A percentile compares a stretch with the other conserved stretches of the same genome.
Evolutionary conservation across 108 stramenopile genomes (phyloP).

Genomic region (Skeletonema menzelii): DNA sequence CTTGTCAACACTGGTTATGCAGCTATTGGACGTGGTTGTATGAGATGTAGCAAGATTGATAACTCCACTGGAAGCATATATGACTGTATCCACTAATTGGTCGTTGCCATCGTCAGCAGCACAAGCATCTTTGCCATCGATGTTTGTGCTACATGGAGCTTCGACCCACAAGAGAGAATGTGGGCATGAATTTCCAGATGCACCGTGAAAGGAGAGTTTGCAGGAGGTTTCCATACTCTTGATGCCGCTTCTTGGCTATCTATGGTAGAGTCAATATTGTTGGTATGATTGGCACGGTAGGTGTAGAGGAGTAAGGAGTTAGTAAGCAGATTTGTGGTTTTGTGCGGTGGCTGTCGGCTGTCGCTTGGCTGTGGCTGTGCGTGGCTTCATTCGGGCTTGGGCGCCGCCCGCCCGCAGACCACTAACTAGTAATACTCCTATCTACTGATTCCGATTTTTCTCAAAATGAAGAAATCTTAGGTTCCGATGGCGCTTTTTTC

Average conservation of each 20-base stretch:
- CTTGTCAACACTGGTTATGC: conserved; percentile 9
- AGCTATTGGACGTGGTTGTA: neutral
- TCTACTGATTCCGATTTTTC: too few relatives aligned
- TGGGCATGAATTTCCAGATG: conserved; percentile 67
- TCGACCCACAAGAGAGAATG: conserved; percentile 63
- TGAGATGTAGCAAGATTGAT: conserved; percentile 24
- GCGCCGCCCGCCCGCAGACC: too few relatives aligned
- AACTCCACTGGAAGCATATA: conserved; percentile 32
- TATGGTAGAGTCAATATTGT: too few relatives aligned
- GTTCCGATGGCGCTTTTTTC: too few relatives aligned
- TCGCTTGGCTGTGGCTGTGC: too few relatives aligned
- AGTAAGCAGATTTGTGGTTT: too few relatives aligned
- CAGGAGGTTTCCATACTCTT: conserved; percentile 17
- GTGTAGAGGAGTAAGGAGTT: too few relatives aligned
- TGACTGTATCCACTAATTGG: conserved; percentile 2
- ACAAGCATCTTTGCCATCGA: neutral
- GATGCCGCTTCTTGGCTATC: neutral
- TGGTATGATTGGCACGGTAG: too few relatives aligned
- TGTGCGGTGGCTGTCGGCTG: too few relatives aligned
- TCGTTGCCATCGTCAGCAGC: neutral
- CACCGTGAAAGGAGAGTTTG: conserved; percentile 69
- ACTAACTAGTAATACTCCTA: too few relatives aligned
- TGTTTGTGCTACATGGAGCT: neutral
- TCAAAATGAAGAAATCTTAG: too few relatives aligned
- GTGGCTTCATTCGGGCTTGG: too few relatives aligned